These are phyloP conservation scores for Phytophthora pini DNA, from an alignment of 352 stramenopile species.

Conservation along the genomic window DNA sequence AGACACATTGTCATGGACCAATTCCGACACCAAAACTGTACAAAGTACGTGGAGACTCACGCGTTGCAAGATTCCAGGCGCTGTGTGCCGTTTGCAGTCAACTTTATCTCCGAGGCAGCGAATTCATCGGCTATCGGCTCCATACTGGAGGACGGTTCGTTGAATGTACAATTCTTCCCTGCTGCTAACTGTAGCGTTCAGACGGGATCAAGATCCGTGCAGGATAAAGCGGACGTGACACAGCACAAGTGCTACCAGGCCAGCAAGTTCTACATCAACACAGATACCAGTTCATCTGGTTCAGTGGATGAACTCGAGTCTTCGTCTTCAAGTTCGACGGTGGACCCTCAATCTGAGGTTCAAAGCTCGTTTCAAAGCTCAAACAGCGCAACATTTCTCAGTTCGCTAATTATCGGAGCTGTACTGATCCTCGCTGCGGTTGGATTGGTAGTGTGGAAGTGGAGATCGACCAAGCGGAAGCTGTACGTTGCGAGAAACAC, in stretches of 20 bases:
- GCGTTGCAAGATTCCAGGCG: constrained; percentile 23
- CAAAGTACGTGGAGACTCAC: constrained; percentile 28
- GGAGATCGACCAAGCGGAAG: constrained; percentile 22
- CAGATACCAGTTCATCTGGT: not conserved
- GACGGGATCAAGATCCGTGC: not conserved
- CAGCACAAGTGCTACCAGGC: constrained; percentile 29
- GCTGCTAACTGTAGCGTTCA: constrained; percentile 17
- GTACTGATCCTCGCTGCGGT: constrained; percentile 19
- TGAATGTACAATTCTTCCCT: constrained; percentile 33
- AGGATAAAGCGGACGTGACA: constrained; percentile 9
- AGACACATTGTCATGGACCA: constrained; percentile 35
- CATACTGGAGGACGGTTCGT: constrained; percentile 21
- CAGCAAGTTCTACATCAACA: constrained; percentile 35
- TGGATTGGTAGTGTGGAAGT: constrained; percentile 28
- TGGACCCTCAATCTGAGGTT: constrained; percentile 12
- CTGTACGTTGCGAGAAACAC: constrained; percentile 7
- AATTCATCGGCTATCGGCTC: constrained; percentile 25
- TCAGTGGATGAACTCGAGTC: not conserved
- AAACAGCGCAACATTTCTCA: constrained; percentile 5
- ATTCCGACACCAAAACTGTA: constrained; percentile 33
- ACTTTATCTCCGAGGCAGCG: constrained; percentile 12
- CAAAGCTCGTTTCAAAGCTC: not conserved
- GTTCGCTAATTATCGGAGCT: constrained; percentile 4
- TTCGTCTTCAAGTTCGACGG: constrained; percentile 10
- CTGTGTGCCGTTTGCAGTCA: constrained; percentile 34